Conservation (phyloP, 2,329 filamentous ascomycete species). For the Colletotrichum sojae region DNA sequence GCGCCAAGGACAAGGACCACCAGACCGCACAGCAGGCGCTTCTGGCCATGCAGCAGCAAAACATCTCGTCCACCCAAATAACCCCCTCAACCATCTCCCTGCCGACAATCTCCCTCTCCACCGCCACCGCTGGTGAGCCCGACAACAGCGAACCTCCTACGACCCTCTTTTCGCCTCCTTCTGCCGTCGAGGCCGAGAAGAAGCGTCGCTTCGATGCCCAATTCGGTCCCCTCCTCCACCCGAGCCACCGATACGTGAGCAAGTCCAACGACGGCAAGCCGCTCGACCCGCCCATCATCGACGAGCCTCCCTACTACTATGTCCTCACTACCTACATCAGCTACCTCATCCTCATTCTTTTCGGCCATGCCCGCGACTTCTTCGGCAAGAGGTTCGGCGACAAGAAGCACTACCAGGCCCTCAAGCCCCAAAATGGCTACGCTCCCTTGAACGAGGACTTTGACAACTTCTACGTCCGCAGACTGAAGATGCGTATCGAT, state of each 20-base stretch:
- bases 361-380: conserved; percentile 96
- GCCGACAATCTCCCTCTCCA: conserved; percentile 92
- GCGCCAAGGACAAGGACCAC: conserved; percentile 65
- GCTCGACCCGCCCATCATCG: conserved; percentile 87
- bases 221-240: conserved; percentile 87
- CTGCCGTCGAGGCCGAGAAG: conserved; percentile 83
- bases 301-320: conserved; percentile 97
- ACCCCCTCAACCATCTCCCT: conserved; percentile 82
- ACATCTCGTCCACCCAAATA: conserved; percentile 72
- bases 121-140: conserved; percentile 81
- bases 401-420: conserved; percentile 83
- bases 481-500: conserved; percentile 94
- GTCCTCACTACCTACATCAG: conserved; percentile 98
- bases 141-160: conserved; percentile 81
- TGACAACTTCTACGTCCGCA: conserved; percentile 96
- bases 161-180: conserved; percentile 87
- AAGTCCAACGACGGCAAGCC: conserved; percentile 82
- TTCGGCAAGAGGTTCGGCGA: conserved; percentile 96
- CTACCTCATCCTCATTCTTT: conserved; percentile 94
- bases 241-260: conserved; percentile 90
- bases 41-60: conserved; percentile 75
- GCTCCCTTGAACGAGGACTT: conserved; percentile 98
- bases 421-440: conserved; percentile 89
- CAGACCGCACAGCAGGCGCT: conserved; percentile 77
- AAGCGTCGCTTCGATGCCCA: conserved; percentile 87